phyloP scores from a whole-genome alignment of 768 basidiomycete genomes.

The Russula dissimulans region DNA sequence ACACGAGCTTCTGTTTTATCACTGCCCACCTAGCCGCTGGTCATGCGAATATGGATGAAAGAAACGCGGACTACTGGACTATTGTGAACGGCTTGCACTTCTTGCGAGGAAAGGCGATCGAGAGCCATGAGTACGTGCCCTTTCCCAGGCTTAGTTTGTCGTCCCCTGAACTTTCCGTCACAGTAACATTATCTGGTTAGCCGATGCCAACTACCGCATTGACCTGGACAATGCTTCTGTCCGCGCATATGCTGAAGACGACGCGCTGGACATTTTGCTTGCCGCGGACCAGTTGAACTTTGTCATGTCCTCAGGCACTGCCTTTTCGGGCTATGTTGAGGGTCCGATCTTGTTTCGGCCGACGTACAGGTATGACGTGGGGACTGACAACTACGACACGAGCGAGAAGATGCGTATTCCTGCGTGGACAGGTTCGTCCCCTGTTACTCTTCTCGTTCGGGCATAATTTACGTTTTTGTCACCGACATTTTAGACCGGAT shows the following conservation, averaged over 20 bases:
- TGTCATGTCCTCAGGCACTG: conserved; percentile 61
- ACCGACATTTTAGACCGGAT: conserved; percentile 66
- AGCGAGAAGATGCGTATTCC: conserved; percentile 95
- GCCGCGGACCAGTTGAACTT: conserved; percentile 81
- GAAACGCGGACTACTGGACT: conserved; percentile 87
- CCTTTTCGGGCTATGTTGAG: conserved; percentile 79
- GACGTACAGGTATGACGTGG: conserved; percentile 85
- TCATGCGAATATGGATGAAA: conserved; percentile 78
- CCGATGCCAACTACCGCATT: conserved; percentile 93
- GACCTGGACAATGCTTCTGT: conserved; percentile 78
- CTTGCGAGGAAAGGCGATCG: conserved; percentile 78
- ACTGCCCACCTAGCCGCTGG: conserved; percentile 98
- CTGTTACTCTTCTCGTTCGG: conserved; percentile 7
- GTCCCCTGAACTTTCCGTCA: neutral
- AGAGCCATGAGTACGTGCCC: conserved; percentile 73
- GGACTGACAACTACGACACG: conserved; percentile 83
- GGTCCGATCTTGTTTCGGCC: conserved; percentile 87
- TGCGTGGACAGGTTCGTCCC: conserved; percentile 82
- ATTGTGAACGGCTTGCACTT: conserved; percentile 81
- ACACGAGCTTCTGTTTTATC: conserved; percentile 89
- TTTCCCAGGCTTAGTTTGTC: neutral
- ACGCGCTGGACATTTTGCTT: conserved; percentile 65
- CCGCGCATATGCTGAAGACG: conserved; percentile 49
- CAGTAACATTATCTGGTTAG: conserved; percentile 90
- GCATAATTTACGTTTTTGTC: neutral